Base-by-base conservation (phyloP, 768 basidiomycete species). In the Psilocybe cubensis region DNA sequence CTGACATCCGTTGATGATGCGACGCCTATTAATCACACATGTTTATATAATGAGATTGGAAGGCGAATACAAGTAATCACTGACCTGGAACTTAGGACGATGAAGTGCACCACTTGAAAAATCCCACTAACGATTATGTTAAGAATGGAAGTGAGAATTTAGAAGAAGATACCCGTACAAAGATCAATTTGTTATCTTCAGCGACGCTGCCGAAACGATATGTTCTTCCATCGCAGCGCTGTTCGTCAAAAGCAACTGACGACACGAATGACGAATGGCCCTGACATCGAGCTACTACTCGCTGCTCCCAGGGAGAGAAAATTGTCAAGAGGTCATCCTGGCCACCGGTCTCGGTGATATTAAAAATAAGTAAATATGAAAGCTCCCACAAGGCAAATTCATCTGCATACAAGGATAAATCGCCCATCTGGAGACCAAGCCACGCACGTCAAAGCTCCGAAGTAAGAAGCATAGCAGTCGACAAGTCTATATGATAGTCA, bases 261-360 rank as follows among this genome's bases (percentile, higher is more conserved):
- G 93, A 89, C 6, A 99, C 92, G 68, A 97, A 98, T 2, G 94
- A 96, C 0, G 93, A 92, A 68, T 99, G 97, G 0, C 97, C 97
- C 72, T 97, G 95, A 74, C 97, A 98, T 54, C 96, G 84, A 4
- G 97, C 97, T 9, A 99, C 86, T 5, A 98, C 87, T 2, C 96
- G 86, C 69, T 94, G 90, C 70, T 98, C 97, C 83, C 89, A 91
- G 0, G 95, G 94, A 0, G 96, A 95, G 70, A 94, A 93, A 58
- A 99, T 91, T 3, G 96, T 96, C 53, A 97, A 75, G 9, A 98
- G 81, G 68, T 99, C 97, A 67, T 99, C 97, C 77, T 99, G 96
- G 0, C 97, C 97, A 11, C 96, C 97, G 1, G 94, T 93, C 92
- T 95, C 18, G 31, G 56, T 43, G 45, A 23, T 49, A 41, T 29